Evolutionary conservation across 768 basidiomycete species (phyloP), one percentile per base, ranked within the genome.

Genomic region (Amanita subjunquillea): DNA sequence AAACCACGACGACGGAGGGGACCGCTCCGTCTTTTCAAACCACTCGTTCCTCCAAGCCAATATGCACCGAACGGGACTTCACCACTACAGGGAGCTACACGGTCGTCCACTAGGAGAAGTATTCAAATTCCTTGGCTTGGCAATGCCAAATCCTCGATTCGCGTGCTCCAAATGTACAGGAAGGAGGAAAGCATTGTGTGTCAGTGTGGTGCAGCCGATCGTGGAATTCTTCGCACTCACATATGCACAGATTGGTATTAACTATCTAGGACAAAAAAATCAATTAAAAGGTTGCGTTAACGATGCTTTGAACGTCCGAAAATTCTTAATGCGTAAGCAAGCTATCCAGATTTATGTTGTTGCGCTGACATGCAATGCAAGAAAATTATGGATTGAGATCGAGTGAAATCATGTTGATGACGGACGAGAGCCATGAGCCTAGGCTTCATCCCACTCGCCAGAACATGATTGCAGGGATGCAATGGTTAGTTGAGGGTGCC

Each of bases 221-320:
- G 20, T 20, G 20, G 17, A n/a, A 22, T 12, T 13, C 23, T 22
- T 20, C 10, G 3, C 22, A 13, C 22, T 42, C 7, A 42, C 22
- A 3, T 9, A 1, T 2, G 6, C 4, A 2, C 48, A 84, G 82
- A 87, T 92, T 62, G 89, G 88, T 1, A 85, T 91, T 57, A 87
- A 87, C 61, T 92, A 92, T 61, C 60, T 59, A 9, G 87, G 87
- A 0, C 80, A 85, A 45, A 61, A 62, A 2, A 75, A 80, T 51
- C 79, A 77, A 55, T 75, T 92, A 12, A 70, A 70, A 0, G 91
- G 91, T 5, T 92, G 91, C 59, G 75, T 91, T 60, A 92, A 92
- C 56, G 91, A 94, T 62, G 84, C 84, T 3, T 72, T 71, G 53
- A 83, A 84, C 58, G 76, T 91, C 43, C 74, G 77, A 44, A 72